phyloP scores from a whole-genome alignment of 768 basidiomycete genomes.

The Pluteus cervinus region DNA sequence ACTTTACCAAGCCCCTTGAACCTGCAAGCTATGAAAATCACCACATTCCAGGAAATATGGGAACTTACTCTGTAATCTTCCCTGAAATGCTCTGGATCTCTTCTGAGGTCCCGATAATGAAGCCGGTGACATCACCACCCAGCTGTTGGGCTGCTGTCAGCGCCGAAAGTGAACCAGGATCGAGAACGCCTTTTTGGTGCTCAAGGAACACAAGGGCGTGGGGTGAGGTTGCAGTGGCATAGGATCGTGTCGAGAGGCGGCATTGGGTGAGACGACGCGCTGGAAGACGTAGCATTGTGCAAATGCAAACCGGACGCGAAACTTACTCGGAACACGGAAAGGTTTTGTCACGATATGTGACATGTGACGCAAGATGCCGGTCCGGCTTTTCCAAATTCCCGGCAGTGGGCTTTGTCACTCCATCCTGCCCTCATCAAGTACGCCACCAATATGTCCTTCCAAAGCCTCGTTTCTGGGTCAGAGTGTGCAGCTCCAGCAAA shows the following conservation, averaged over 20 bases:
- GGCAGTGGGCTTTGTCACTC: too few relatives aligned
- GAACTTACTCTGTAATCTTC: slow-evolving; percentile 70
- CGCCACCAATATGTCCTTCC: slow-evolving; percentile 84
- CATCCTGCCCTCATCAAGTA: too few relatives aligned
- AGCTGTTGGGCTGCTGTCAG: slow-evolving; percentile 85
- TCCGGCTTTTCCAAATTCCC: too few relatives aligned
- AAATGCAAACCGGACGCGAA: too few relatives aligned
- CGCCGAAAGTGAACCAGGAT: slow-evolving; percentile 83
- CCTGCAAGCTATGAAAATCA: slow-evolving; percentile 29
- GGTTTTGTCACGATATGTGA: too few relatives aligned
- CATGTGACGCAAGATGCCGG: too few relatives aligned
- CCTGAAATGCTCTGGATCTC: slow-evolving; percentile 63
- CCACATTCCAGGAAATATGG: slow-evolving; percentile 2
- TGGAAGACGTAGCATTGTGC: too few relatives aligned
- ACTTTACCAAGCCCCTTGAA: slow-evolving; percentile 62
- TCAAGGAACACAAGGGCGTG: slow-evolving; percentile 88
- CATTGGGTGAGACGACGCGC: too few relatives aligned
- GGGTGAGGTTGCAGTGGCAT: slow-evolving; percentile 55
- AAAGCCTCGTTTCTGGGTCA: slow-evolving; percentile 78
- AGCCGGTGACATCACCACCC: slow-evolving; percentile 79
- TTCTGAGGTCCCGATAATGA: slow-evolving; percentile 64
- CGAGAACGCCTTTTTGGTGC: slow-evolving; percentile 75
- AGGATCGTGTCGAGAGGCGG: slow-evolving; percentile 37
- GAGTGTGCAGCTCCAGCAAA: slow-evolving; percentile 85
- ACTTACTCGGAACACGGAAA: too few relatives aligned